Evolutionary conservation across 192 early-diverging fungal species (phyloP), one percentile per base, ranked within the genome.

Genomic region (Umbelopsis isabellina): DNA sequence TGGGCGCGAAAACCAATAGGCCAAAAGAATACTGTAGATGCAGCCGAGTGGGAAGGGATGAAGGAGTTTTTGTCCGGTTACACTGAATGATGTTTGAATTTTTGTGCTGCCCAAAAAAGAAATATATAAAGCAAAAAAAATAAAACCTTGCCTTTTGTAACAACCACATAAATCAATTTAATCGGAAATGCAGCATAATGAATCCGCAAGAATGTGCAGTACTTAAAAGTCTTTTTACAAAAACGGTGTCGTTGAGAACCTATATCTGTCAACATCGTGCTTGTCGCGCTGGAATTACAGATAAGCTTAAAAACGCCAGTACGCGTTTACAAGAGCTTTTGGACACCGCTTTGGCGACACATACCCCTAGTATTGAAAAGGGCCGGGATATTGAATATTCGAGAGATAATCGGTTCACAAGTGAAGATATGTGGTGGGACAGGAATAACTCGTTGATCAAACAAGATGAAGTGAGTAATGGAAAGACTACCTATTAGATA

Each of bases 61-160:
- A 61, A 61, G 11, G 55, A 61, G 16, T 61, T 61, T 61, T n/a
- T 61, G 12, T 30, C 27, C 16, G 55, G 55, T n/a, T 61, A 61
- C 33, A 25, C 33, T 7, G 55, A 61, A 33, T 61, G 27, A 30
- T 37, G 30, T 22, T 25, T 25, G 7, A 25, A 21, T 23, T 6
- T 30, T 10, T 41, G 2, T 41, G 6, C 37, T 41, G 37, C 37
- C 37, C 6, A 41, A 41, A 41, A 41, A 41, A 41, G 10, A 41
- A 37, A 9, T 41, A 41, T 5, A 41, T 9, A 41, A 41, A 41
- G 10, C 1, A 9, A 41, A 6, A 41, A 4, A 41, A 41, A 41
- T 1, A 41, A 41, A 41, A 6, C 5, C 5, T 41, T 9, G 37
- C 37, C 0, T 37, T 3, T 30, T 30, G 27, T 41, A 5, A 41